These are phyloP conservation scores for Drosera capensis DNA, from an alignment of 148 eudicot genomes.

Conservation along the genomic window DNA sequence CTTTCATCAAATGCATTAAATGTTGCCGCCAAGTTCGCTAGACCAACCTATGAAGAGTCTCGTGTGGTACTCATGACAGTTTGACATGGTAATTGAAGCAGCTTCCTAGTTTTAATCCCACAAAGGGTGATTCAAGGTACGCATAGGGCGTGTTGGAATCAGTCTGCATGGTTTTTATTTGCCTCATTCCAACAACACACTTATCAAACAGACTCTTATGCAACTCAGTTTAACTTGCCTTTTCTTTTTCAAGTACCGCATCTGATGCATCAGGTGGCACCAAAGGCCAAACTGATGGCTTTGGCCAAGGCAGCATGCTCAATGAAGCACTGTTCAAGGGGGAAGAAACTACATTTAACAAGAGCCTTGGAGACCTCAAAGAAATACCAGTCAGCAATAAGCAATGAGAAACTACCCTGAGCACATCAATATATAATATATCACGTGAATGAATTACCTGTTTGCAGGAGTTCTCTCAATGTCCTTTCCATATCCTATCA, in stretches of 20 bases:
- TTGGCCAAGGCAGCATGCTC: constrained; percentile 97
- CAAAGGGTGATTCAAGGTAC: no score
- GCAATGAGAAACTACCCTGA: not conserved
- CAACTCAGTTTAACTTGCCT: constrained; percentile 28
- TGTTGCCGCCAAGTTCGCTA: no score
- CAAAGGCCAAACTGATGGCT: constrained; percentile 85
- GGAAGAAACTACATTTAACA: constrained; percentile 3
- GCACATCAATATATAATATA: not conserved
- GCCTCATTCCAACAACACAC: not conserved
- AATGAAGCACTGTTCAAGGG: constrained; percentile 56
- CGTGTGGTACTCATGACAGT: no score
- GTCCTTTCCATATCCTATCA: constrained; percentile 75
- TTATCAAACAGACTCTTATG: not conserved
- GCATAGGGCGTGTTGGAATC: no score
- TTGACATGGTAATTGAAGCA: no score
- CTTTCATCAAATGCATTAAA: no score
- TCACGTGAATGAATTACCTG: constrained; percentile 46
- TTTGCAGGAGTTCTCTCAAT: constrained; percentile 90
- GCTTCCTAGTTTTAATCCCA: no score
- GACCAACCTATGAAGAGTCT: no score
- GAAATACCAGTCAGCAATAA: not conserved
- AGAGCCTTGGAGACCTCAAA: not conserved
- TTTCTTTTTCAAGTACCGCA: constrained; percentile 75
- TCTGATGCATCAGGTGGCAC: constrained; percentile 83
- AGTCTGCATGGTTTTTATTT: no score